A percentile compares a stretch with the other conserved stretches of the same genome.
Evolutionary conservation across 2,329 filamentous ascomycete genomes (phyloP).

Genomic region (Epichloe sibirici): DNA sequence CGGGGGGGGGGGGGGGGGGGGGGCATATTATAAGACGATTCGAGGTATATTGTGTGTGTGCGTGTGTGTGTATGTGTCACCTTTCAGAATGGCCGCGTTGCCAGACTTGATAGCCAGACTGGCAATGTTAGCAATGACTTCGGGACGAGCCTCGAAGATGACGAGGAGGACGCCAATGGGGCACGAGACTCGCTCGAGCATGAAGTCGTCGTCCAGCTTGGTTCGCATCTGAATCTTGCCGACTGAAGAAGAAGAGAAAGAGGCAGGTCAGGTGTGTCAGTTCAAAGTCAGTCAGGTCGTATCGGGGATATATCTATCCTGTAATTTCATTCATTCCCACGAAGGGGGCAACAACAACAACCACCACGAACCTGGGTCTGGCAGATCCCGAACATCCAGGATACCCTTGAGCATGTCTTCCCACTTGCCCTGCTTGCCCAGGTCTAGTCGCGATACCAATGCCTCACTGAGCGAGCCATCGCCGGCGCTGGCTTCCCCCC

Average conservation of each 20-base stretch:
- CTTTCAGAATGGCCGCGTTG: constrained; percentile 94
- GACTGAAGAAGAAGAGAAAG: constrained; percentile 35
- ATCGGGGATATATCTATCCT: too few species aligned
- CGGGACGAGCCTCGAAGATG: constrained; percentile 94
- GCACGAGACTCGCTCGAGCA: constrained; percentile 78
- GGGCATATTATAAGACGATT: too few species aligned
- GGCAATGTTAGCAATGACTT: constrained; percentile 97
- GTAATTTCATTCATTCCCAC: neutral
- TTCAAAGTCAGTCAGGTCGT: too few species aligned
- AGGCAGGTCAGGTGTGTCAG: too few species aligned
- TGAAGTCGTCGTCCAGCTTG: constrained; percentile 72
- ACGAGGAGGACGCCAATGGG: constrained; percentile 96
- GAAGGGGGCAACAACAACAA: neutral
- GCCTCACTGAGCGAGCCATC: constrained; percentile 68
- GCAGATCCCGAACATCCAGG: constrained; percentile 68
- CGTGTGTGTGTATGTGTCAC: constrained; percentile 19
- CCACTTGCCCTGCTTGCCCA: constrained; percentile 80
- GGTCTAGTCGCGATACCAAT: constrained; percentile 76
- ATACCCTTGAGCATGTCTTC: constrained; percentile 97
- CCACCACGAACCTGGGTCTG: constrained; percentile 65
- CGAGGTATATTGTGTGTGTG: too few species aligned
- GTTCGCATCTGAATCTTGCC: constrained; percentile 77
- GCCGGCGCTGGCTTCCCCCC: constrained; percentile 49
- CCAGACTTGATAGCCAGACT: constrained; percentile 93
- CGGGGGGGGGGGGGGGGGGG: too few species aligned